Evolutionary conservation across 768 basidiomycete species (phyloP), one percentile per base, ranked within the genome.

Genomic region (Cystobasidiopsis lactophilus): DNA sequence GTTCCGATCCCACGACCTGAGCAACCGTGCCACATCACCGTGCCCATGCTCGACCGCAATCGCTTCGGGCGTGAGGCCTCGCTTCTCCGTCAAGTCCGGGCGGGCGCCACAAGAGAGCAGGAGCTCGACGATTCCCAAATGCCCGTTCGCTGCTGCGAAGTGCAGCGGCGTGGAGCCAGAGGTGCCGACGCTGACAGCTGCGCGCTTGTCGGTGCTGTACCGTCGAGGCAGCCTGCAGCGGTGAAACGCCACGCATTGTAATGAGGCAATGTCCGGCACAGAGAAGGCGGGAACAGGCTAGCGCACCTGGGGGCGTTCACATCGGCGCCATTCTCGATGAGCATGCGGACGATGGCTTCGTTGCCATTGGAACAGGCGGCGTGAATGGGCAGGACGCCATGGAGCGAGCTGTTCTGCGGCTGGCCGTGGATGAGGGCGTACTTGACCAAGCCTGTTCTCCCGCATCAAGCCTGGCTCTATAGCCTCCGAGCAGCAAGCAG

Each of bases 341-440:
- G 70, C 58, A 89, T 73, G 61, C 77, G 75, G 38, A 96, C 86
- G 40, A 95, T 82, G 53, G 78, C 74, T 52, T 82, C 83, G 63
- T 77, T 83, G 1, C 93, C 93, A 23, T 85, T 85, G 0, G 85
- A 82, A 59, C 78, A 83, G 2, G 91, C 93, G 3, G 86, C 89
- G 64, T 98, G 93, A 9, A 98, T 73, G 2, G 93, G 89, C n/a
- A 93, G 77, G 2, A 98, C 82, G 33, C 93, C 93, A 64, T 91
- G 85, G 50, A 95, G 75, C 30, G 93, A 85, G 3, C 86, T 83
- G 67, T 98, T 95, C 67, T 91, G 78, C 10, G 93, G 91, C 62
- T 96, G 93, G 7, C 91, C 91, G 61, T 89, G 80, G 2, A 78
- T 77, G 23, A 98, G 73, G 2, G 93, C 93, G 66, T 85, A 93